These are phyloP conservation scores for Russula sp. DNA, from an alignment of 768 basidiomycete species.

Conservation along the genomic window DNA sequence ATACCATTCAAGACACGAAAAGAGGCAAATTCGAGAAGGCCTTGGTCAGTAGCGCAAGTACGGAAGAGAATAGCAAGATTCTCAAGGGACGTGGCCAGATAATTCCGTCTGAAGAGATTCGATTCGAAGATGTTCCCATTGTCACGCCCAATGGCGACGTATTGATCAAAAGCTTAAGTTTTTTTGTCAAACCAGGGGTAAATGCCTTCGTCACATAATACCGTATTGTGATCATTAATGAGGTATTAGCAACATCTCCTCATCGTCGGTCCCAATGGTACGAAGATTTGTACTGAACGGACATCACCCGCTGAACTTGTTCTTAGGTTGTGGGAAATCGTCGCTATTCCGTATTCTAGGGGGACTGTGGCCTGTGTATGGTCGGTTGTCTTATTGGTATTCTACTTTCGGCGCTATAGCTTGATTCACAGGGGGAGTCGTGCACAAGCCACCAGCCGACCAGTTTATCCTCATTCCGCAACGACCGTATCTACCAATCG, in stretches of 20 bases:
- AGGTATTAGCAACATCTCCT: conserved; percentile 73
- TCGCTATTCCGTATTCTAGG: conserved; percentile 95
- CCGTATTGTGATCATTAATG: background rate
- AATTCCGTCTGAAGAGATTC: conserved; percentile 83
- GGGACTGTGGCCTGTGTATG: conserved; percentile 90
- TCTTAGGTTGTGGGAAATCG: conserved; percentile 77
- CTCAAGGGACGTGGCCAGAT: conserved; percentile 75
- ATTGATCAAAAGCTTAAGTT: conserved; percentile 78
- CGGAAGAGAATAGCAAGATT: conserved; percentile 72
- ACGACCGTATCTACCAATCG: conserved; percentile 89
- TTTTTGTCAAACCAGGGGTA: conserved; percentile 86
- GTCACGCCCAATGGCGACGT: conserved; percentile 96
- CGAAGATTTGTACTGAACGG: conserved; percentile 18
- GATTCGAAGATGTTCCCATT: conserved; percentile 91
- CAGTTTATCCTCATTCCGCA: conserved; percentile 96
- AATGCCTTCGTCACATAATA: conserved; percentile 30
- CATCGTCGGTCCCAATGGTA: conserved; percentile 93
- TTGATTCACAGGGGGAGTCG: conserved; percentile 53
- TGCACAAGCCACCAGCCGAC: conserved; percentile 83
- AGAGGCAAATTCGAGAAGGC: conserved; percentile 86
- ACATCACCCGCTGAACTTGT: background rate
- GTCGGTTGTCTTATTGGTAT: conserved; percentile 23
- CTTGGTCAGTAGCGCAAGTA: conserved; percentile 69
- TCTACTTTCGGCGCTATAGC: background rate
- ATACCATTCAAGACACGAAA: conserved; percentile 86